Evolutionary conservation across 345 rosid species (phyloP).

Genomic region (Microthlaspi erraticum): DNA sequence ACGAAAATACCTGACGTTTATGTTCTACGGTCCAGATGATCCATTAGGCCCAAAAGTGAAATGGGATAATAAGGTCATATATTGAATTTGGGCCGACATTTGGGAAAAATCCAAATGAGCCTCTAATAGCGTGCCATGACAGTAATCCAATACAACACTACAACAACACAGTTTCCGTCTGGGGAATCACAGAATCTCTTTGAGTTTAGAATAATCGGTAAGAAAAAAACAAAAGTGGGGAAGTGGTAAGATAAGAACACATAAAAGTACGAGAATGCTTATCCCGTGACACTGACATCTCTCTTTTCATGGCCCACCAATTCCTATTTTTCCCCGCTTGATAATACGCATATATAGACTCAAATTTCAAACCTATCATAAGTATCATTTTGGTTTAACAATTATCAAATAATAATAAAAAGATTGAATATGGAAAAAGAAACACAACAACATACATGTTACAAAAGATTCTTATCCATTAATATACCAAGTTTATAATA

Average conservation of each 20-base stretch:
- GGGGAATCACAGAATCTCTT: neutral
- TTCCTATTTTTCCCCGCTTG: neutral
- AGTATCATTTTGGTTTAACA: neutral
- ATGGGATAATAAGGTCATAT: neutral
- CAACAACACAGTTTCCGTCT: neutral
- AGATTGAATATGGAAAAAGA: neutral
- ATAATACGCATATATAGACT: neutral
- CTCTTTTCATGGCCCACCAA: constrained; percentile 27
- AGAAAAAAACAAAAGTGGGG: neutral
- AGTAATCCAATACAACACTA: neutral
- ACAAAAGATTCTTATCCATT: too few species aligned
- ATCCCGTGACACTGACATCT: constrained; percentile 44
- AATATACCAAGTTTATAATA: too few species aligned
- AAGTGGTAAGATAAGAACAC: constrained; percentile 29
- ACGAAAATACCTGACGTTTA: neutral
- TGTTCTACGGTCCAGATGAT: neutral
- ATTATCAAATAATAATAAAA: neutral
- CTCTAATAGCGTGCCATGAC: neutral
- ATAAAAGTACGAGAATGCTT: constrained; percentile 42
- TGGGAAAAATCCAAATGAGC: neutral
- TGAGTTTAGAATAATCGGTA: constrained; percentile 4
- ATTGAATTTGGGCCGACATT: neutral
- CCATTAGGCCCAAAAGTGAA: neutral
- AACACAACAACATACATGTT: neutral
- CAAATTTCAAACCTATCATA: constrained; percentile 4